These are phyloP conservation scores for Xanthoconium stramineum DNA, from an alignment of 768 basidiomycete species.

Conservation along the genomic window DNA sequence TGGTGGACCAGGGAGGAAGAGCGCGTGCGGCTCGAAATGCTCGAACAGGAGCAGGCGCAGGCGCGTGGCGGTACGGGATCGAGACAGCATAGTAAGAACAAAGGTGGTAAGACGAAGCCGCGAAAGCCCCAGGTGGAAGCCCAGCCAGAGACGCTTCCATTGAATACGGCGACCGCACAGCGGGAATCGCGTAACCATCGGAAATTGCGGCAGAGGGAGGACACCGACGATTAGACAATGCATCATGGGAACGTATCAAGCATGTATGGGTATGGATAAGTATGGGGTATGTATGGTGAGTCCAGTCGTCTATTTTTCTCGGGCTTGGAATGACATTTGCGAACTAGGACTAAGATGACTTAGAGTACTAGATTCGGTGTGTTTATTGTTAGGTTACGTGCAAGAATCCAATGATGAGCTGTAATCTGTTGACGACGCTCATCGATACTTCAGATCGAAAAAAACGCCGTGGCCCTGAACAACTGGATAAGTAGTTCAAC, in stretches of 20 bases:
- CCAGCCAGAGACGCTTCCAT: background rate
- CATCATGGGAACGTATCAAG: background rate
- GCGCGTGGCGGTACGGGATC: background rate
- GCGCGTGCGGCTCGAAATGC: slow-evolving; percentile 53
- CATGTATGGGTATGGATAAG: background rate
- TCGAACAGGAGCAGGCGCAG: background rate
- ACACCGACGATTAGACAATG: background rate
- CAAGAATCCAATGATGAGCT: too few relatives aligned
- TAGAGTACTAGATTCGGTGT: too few relatives aligned
- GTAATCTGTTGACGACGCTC: too few relatives aligned
- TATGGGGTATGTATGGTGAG: too few relatives aligned
- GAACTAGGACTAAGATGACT: too few relatives aligned
- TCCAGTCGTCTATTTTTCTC: too few relatives aligned
- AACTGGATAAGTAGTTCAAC: too few relatives aligned
- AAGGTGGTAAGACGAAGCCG: background rate
- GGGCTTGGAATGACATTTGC: too few relatives aligned
- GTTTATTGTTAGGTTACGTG: too few relatives aligned
- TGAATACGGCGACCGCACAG: background rate
- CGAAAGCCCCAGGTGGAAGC: slow-evolving; percentile 9
- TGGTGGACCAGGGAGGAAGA: slow-evolving; percentile 91
- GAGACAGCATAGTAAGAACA: background rate
- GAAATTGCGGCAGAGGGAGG: background rate
- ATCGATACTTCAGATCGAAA: too few relatives aligned
- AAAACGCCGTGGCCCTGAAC: too few relatives aligned
- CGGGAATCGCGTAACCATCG: background rate